These are phyloP conservation scores for Penicillium coprophilum DNA, from an alignment of 495 filamentous ascomycete genomes.

Conservation along the genomic window DNA sequence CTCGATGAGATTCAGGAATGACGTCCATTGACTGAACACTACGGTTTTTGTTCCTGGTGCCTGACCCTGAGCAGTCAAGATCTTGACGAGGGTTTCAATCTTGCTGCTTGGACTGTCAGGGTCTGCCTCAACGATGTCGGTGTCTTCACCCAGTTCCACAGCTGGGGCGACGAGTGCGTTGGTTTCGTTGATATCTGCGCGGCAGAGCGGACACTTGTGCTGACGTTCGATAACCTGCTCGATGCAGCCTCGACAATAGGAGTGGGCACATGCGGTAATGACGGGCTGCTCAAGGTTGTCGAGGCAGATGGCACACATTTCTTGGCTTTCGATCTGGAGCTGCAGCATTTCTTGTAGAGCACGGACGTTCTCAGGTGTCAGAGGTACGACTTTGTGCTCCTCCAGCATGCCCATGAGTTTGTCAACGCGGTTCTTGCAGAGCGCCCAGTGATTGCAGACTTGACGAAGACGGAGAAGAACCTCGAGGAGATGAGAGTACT, in stretches of 20 bases:
- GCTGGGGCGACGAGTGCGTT: slow-evolving; percentile 66
- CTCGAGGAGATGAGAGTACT: slow-evolving; percentile 72
- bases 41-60: slow-evolving; percentile 75
- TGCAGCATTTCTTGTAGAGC: slow-evolving; percentile 77
- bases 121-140: slow-evolving; percentile 52
- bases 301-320: slow-evolving; percentile 82
- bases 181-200: slow-evolving; percentile 61
- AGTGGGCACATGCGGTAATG: slow-evolving; percentile 86
- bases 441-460: slow-evolving; percentile 83
- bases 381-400: slow-evolving; percentile 60
- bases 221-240: slow-evolving; percentile 75
- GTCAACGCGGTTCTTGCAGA: slow-evolving; percentile 72
- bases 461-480: slow-evolving; percentile 83
- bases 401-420: slow-evolving; percentile 68
- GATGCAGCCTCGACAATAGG: slow-evolving; percentile 76
- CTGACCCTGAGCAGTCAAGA: slow-evolving; percentile 69
- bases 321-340: slow-evolving; percentile 75
- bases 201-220: slow-evolving; percentile 86
- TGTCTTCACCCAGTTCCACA: slow-evolving; percentile 50
- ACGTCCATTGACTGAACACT: slow-evolving; percentile 93
- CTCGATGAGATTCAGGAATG: slow-evolving; percentile 78
- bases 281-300: slow-evolving; percentile 72
- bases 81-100: slow-evolving; percentile 76
- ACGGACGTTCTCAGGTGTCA: slow-evolving; percentile 70
- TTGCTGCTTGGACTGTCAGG: slow-evolving; percentile 72